These are phyloP conservation scores for Nitzschia sp. DNA, from an alignment of 108 stramenopile genomes.

Conservation along the genomic window DNA sequence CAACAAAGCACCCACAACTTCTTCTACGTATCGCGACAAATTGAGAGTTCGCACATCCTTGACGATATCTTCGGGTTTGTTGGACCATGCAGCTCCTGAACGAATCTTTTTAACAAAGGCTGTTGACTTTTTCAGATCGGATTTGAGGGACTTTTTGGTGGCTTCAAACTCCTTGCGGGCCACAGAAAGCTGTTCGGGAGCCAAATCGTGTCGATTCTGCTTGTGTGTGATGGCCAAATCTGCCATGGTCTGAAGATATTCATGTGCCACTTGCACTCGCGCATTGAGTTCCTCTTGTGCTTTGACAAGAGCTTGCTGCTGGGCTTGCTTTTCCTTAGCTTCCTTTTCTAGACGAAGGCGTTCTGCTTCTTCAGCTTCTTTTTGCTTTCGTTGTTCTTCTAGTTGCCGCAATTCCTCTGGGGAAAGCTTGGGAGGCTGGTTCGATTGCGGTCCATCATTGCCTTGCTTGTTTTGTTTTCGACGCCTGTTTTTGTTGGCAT, in stretches of 20 bases:
- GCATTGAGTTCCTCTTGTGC: constrained; percentile 30
- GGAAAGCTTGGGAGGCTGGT: constrained; percentile 12
- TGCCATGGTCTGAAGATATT: constrained; percentile 23
- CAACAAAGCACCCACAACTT: constrained; percentile 83
- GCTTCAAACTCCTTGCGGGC: constrained; percentile 60
- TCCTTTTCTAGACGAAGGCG: constrained; percentile 35
- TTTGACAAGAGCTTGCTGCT: constrained; percentile 12
- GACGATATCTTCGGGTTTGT: constrained; percentile 60
- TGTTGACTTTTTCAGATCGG: constrained; percentile 94
- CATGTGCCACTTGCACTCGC: constrained; percentile 30
- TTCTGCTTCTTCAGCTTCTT: constrained; percentile 36
- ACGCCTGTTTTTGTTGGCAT: constrained; percentile 10
- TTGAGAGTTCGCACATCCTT: constrained; percentile 84
- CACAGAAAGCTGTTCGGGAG: constrained; percentile 18
- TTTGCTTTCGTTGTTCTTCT: constrained; percentile 30
- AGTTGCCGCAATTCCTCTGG: constrained; percentile 27
- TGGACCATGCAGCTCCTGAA: constrained; percentile 58
- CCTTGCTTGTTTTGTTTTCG: constrained; percentile 8
- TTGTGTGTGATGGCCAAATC: constrained; percentile 22
- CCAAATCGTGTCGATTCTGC: constrained; percentile 26
- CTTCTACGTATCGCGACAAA: constrained; percentile 90
- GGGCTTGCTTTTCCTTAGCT: constrained; percentile 29
- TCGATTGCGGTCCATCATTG: constrained; percentile 13
- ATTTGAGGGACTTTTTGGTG: constrained; percentile 83
- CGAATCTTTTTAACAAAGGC: constrained; percentile 94